Evolutionary conservation across 2,329 filamentous ascomycete genomes (phyloP).

Genomic region (Scopulariopsis brevicaulis): DNA sequence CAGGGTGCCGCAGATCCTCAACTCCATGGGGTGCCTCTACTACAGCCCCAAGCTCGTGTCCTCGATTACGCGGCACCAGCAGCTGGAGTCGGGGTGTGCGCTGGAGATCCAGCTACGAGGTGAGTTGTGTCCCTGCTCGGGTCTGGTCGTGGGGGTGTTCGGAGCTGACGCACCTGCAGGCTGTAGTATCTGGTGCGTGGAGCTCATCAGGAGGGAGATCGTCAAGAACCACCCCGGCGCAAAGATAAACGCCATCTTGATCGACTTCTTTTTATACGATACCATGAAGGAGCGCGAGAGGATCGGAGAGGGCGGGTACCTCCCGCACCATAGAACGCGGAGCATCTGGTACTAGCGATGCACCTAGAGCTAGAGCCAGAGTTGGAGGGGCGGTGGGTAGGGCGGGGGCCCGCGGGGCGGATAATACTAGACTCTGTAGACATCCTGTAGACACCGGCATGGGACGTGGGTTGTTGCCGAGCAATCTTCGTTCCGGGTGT

Average conservation of each 20-base stretch:
- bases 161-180: constrained; percentile 29
- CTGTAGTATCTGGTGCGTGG: constrained; percentile 93
- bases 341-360: constrained; percentile 78
- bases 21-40: constrained; percentile 68
- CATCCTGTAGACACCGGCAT: too few species aligned
- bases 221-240: constrained; percentile 58
- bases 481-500: too few species aligned
- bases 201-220: constrained; percentile 78
- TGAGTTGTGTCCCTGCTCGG: constrained; percentile 20
- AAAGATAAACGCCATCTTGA: constrained; percentile 74
- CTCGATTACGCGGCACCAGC: constrained; percentile 51
- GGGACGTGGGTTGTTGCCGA: too few species aligned
- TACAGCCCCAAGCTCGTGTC: constrained; percentile 73
- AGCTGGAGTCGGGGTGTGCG: constrained; percentile 57
- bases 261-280: constrained; percentile 97
- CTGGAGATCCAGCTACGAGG: constrained; percentile 86
- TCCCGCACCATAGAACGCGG: constrained; percentile 76
- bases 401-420: too few species aligned
- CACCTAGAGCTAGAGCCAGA: neutral
- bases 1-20: constrained; percentile 85
- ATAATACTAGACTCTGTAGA: too few species aligned
- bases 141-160: neutral
- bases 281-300: constrained; percentile 77
- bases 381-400: neutral
- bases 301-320: constrained; percentile 43